A percentile compares a stretch with the other conserved stretches of the same genome.
These are phyloP conservation scores for Pseudocercospora crystallina DNA, from an alignment of 2,329 filamentous ascomycete species.

Conservation along the genomic window DNA sequence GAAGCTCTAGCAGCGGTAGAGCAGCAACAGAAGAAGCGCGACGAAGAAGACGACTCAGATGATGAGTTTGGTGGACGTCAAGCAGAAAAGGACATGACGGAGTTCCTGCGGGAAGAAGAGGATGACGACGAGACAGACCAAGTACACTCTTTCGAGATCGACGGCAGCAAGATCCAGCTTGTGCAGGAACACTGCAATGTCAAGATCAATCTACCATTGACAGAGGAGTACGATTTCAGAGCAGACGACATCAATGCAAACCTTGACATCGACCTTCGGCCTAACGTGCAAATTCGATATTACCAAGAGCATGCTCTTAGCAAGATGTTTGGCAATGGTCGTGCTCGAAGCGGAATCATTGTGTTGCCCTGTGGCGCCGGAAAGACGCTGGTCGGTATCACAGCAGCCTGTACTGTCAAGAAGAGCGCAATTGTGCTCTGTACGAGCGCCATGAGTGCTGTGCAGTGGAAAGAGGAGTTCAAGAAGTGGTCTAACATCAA, in stretches of 20 bases:
- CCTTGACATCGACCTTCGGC: slow-evolving; percentile 88
- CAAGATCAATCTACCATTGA: slow-evolving; percentile 78
- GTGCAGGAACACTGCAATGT: slow-evolving; percentile 84
- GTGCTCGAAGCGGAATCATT: slow-evolving; percentile 96
- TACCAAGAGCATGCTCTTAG: slow-evolving; percentile 97
- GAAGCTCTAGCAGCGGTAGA: slow-evolving; percentile 61
- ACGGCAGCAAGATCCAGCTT: slow-evolving; percentile 74
- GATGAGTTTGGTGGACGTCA: slow-evolving; percentile 54
- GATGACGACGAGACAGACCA: slow-evolving; percentile 84
- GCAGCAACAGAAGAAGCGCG: slow-evolving; percentile 43
- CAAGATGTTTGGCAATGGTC: slow-evolving; percentile 99
- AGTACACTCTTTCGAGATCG: slow-evolving; percentile 91
- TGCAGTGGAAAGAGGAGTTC: slow-evolving; percentile 96
- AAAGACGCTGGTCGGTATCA: slow-evolving; percentile 97
- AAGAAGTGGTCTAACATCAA: slow-evolving; percentile 99
- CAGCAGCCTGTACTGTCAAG: slow-evolving; percentile 94
- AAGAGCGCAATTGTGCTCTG: slow-evolving; percentile 94
- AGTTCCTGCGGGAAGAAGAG: slow-evolving; percentile 67
- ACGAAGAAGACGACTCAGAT: slow-evolving; percentile 53
- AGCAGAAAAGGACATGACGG: slow-evolving; percentile 61
- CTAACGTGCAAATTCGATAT: slow-evolving; percentile 82
- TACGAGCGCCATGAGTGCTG: slow-evolving; percentile 96
- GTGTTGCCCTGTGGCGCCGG: slow-evolving; percentile 94
- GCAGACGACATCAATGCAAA: slow-evolving; percentile 88
- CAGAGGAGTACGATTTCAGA: slow-evolving; percentile 96